These are phyloP conservation scores for Ustilago crameri DNA, from an alignment of 1,284 basidiomycete genomes.

Conservation along the genomic window DNA sequence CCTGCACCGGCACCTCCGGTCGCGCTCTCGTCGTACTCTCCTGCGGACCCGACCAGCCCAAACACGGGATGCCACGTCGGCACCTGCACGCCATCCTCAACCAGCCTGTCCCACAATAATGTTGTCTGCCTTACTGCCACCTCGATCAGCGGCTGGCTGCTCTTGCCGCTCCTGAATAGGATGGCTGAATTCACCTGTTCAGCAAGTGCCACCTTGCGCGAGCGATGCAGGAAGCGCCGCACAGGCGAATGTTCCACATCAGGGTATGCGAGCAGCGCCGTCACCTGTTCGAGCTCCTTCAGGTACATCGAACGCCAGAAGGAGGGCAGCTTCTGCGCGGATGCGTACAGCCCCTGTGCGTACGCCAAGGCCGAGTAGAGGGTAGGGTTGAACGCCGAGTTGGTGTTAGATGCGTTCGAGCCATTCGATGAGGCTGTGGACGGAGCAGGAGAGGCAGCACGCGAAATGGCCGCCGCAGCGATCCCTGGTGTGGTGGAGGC, in stretches of 20 bases:
- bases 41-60: conserved; percentile 12
- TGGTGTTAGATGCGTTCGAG: conserved; percentile 36
- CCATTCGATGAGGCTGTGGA: conserved; percentile 51
- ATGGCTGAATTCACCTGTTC: conserved; percentile 88
- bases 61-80: conserved; percentile 37
- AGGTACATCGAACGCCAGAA: conserved; percentile 72
- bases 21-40: conserved; percentile 13
- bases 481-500: conserved; percentile 44
- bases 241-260: conserved; percentile 78
- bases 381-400: conserved; percentile 36
- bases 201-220: conserved; percentile 80
- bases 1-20: conserved; percentile 1
- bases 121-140: conserved; percentile 61
- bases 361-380: conserved; percentile 54
- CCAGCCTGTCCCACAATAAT: conserved; percentile 48
- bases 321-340: conserved; percentile 51
- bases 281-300: conserved; percentile 78
- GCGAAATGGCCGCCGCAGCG: conserved; percentile 44
- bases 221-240: conserved; percentile 77
- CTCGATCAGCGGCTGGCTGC: conserved; percentile 62
- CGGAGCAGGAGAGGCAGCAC: conserved; percentile 55
- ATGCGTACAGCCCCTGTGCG: conserved; percentile 53
- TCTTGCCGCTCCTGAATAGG: conserved; percentile 68
- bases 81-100: conserved; percentile 41
- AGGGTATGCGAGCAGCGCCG: conserved; percentile 79